A percentile compares a stretch with the other conserved stretches of the same genome.
phyloP scores from a whole-genome alignment of 352 stramenopile genomes.

The Pythium pyrilobum region DNA sequence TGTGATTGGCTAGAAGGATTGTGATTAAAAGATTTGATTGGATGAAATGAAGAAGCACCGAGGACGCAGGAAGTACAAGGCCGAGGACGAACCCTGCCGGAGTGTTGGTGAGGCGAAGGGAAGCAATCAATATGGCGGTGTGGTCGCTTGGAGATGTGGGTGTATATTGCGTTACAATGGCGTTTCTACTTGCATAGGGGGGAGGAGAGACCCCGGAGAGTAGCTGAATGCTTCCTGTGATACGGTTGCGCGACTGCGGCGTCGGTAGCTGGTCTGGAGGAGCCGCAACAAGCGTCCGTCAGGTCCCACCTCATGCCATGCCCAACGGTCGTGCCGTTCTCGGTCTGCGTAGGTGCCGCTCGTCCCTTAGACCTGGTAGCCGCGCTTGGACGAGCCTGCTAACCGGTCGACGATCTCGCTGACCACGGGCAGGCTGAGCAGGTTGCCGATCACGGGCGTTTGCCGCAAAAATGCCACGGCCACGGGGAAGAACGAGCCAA shows the following conservation, averaged over 20 bases:
- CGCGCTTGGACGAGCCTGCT: constrained; percentile 74
- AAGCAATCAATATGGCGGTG: not conserved
- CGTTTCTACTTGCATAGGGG: too few species aligned
- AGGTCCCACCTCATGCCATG: too few species aligned
- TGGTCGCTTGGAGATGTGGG: not conserved
- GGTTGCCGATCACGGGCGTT: constrained; percentile 86
- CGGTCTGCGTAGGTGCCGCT: too few species aligned
- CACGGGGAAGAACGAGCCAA: constrained; percentile 96
- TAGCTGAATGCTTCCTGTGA: too few species aligned
- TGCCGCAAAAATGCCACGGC: constrained; percentile 90
- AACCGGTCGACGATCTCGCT: constrained; percentile 78
- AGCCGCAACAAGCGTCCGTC: too few species aligned
- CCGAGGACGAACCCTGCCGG: not conserved
- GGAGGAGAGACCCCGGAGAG: too few species aligned
- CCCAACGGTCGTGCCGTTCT: too few species aligned
- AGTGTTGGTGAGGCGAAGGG: not conserved
- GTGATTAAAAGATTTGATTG: not conserved
- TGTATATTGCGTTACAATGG: too few species aligned
- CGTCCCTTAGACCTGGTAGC: constrained; percentile 71
- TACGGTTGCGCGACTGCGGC: too few species aligned
- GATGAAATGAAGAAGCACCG: not conserved
- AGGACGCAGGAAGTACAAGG: not conserved
- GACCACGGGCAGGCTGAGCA: constrained; percentile 85
- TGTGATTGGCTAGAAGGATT: constrained; percentile 8
- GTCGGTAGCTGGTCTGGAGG: too few species aligned